Evolutionary conservation across 177 flowering plant species (phyloP), one percentile per base, ranked within the genome.

Genomic region (Tripterygium wilfordii): DNA sequence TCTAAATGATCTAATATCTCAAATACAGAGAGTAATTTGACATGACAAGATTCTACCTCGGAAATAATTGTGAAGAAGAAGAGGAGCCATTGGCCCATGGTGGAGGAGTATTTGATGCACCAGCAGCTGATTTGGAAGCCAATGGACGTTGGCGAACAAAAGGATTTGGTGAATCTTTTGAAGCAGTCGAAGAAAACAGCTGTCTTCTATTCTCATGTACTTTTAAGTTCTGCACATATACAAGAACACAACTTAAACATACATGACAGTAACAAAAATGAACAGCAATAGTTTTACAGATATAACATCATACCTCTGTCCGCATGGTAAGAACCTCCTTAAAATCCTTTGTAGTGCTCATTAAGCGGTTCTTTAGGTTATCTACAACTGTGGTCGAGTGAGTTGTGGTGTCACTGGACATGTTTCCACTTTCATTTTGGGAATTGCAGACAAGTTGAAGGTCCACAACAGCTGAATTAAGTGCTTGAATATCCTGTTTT

Each of bases 231-330:
- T 90, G 76, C 69, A 72, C n/a, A 14, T 8, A 33, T 33, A 20
- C 33, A 30, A 8, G 26, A 26, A 2, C 3, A 25, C 18, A 16
- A 15, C 5, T 33, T 17, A 39, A 13, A 27, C 6, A 21, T 4
- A 15, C n/a, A 18, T 18, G 2, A 20, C 15, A 16, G 0, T 8
- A 40, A 6, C 15, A n/a, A 51, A 4, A 24, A 10, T 38, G 10
- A 10, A 14, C n/a, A n/a, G n/a, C n/a, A n/a, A n/a, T n/a, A n/a
- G n/a, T n/a, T n/a, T n/a, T n/a, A n/a, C n/a, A n/a, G n/a, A n/a
- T n/a, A n/a, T n/a, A n/a, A n/a, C n/a, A n/a, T n/a, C n/a, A n/a
- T 69, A 88, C 98, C 96, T 92, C 98, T 49, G 98, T 92, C 27
- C 98, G 70, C 90, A 76, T 77, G 48, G 98, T 92, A 20, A 92